A percentile compares a stretch with the other conserved stretches of the same genome.
Conservation (phyloP, 1,284 basidiomycete genomes). For the Tetrapyrgos nigripes region DNA sequence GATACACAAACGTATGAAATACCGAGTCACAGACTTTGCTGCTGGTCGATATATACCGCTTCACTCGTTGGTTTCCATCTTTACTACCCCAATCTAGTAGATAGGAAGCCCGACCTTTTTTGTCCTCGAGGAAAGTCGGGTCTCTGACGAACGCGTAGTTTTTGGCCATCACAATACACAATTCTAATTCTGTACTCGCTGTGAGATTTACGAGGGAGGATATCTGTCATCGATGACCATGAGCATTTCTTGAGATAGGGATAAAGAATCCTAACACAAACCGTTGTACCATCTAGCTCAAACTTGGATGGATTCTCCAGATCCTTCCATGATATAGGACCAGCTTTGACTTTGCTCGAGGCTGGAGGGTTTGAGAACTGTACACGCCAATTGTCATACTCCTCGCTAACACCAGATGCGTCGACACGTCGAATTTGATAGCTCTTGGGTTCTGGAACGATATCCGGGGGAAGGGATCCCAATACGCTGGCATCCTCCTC, state of each 20-base stretch:
- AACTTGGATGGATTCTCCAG: slow-evolving; percentile 2
- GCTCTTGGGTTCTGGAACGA: background rate
- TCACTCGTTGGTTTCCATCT: slow-evolving; percentile 37
- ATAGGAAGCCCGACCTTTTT: slow-evolving; percentile 38
- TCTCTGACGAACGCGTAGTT: slow-evolving; percentile 56
- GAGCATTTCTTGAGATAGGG: background rate
- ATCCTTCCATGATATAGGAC: slow-evolving; percentile 9
- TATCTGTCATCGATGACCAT: background rate
- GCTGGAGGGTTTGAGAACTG: slow-evolving; percentile 11
- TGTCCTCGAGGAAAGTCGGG: slow-evolving; percentile 57
- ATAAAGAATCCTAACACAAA: background rate
- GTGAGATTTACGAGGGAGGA: slow-evolving; percentile 35
- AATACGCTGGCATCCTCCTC: background rate
- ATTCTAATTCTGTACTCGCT: slow-evolving; percentile 36
- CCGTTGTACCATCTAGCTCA: slow-evolving; percentile 5
- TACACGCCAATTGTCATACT: background rate
- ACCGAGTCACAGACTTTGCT: slow-evolving; percentile 28
- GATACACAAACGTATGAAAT: slow-evolving; percentile 55
- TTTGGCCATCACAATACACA: slow-evolving; percentile 41
- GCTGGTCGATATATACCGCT: slow-evolving; percentile 38
- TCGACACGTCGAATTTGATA: background rate
- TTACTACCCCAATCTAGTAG: slow-evolving; percentile 58
- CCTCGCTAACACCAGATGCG: background rate
- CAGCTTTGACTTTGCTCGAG: slow-evolving; percentile 4
- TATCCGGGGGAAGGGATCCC: slow-evolving; percentile 4